A percentile compares a stretch with the other conserved stretches of the same genome.
These are phyloP conservation scores for Nannochloropsis oceanica DNA, from an alignment of 108 stramenopile species.

Conservation along the genomic window DNA sequence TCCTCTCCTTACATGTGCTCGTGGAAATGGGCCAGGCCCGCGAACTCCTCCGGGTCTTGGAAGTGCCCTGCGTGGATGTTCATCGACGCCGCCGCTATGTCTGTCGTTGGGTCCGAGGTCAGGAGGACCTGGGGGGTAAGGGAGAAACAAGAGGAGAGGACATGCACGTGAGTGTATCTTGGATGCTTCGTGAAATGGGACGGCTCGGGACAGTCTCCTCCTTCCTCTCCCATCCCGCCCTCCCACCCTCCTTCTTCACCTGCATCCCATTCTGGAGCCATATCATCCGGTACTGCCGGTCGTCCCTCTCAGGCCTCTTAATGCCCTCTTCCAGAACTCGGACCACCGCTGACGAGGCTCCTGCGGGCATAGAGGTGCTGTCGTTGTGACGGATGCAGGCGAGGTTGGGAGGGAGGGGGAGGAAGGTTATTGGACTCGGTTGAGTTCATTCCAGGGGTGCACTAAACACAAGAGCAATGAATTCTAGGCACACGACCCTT, in stretches of 20 bases:
- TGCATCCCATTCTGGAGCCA: slow-evolving; percentile 12
- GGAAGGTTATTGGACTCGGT: neutral
- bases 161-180: neutral
- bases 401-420: neutral
- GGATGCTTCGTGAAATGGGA: neutral
- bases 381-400: neutral
- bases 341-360: neutral
- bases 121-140: slow-evolving; percentile 34
- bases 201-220: neutral
- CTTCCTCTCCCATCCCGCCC: too few relatives aligned
- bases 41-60: slow-evolving; percentile 58
- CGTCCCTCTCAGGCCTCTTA: slow-evolving; percentile 4
- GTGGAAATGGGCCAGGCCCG: slow-evolving; percentile 68
- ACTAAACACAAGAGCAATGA: neutral
- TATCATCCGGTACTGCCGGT: slow-evolving; percentile 2
- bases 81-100: slow-evolving; percentile 63
- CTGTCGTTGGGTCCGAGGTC: slow-evolving; percentile 63
- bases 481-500: too few relatives aligned
- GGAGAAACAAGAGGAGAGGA: neutral
- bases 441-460: too few relatives aligned
- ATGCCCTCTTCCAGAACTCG: neutral
- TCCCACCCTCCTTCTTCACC: neutral
- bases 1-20: slow-evolving; percentile 24
- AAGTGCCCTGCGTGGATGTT: slow-evolving; percentile 66
- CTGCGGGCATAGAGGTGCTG: neutral